phyloP scores from a whole-genome alignment of 106 monocot genomes.

The Dioscorea alata region DNA sequence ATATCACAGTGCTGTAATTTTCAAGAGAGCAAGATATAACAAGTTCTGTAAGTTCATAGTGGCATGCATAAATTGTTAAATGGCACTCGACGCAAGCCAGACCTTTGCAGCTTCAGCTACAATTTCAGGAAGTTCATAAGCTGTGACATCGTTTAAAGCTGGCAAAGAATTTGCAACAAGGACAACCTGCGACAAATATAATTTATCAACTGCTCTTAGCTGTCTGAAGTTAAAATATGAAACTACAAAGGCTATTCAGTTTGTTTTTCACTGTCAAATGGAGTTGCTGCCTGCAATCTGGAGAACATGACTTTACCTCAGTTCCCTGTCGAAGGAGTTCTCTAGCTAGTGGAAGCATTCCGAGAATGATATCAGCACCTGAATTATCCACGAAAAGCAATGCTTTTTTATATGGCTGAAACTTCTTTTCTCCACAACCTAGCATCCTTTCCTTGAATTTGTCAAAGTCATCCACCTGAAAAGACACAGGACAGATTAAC shows the following conservation, averaged over 20 bases:
- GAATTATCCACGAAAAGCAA: constrained; percentile 98
- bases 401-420: constrained; percentile 71
- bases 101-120: constrained; percentile 99
- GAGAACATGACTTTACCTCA: constrained; percentile 41
- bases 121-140: constrained; percentile 95
- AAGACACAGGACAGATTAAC: neutral
- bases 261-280: no score
- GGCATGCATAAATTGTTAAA: neutral
- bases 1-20: constrained; percentile 86
- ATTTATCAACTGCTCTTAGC: no score
- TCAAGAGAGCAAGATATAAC: neutral
- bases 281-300: neutral
- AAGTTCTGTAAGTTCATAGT: no score
- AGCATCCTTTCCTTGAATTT: constrained; percentile 74
- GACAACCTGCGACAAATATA: constrained; percentile 56
- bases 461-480: constrained; percentile 97
- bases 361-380: constrained; percentile 95
- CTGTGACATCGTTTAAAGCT: constrained; percentile 97
- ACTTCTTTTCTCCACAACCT: constrained; percentile 20
- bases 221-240: no score
- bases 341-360: constrained; percentile 96
- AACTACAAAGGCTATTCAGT: no score
- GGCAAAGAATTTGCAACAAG: constrained; percentile 91
- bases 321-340: constrained; percentile 82
- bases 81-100: neutral